Evolutionary conservation across 176 grass and related monocot genomes (phyloP), one percentile per base, ranked within the genome.

Genomic region (Coix lacrymajobi): DNA sequence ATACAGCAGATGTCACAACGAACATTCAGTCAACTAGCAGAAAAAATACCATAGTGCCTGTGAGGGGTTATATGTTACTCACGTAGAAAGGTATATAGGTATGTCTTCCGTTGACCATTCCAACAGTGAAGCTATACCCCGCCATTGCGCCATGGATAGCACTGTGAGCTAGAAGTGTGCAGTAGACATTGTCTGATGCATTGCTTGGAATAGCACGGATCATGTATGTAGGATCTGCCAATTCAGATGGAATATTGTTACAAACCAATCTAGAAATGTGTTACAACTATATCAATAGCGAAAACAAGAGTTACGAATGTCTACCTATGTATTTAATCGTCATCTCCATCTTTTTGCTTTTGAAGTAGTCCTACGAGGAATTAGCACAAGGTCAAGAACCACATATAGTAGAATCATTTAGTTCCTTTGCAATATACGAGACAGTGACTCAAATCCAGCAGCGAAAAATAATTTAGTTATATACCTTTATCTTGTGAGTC

Each of bases 261-360:
- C 14, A 17, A 36, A 39, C 11, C 40, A 3, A 83, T 65, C 31
- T 28, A 38, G 14, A 75, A 48, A 36, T 84, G 38, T 62, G 57
- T n/a, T 67, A 43, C 3, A 92, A 38, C 22, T 44, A 62, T 30
- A 22, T 58, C 76, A 54, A 66, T 16, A 31, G 39, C 17, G n/a
- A 79, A 40, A 15, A 22, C 54, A 73, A 52, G 24, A 30, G 36
- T 41, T 8, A 54, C 16, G 70, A 64, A 38, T 46, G 4, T 22
- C 38, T 93, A 98, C 96, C 96, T 83, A 99, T 99, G 73, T 96
- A 99, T 87, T 99, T 99, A 24, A 99, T 94, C 28, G 92, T 99
- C 90, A 99, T 93, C 60, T 80, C 81, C 89, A 75, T 90, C 83
- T 69, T 98, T 63, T 89, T 87, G 70, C 76, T 96, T 41, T 87